Conservation (phyloP, 2,329 filamentous ascomycete species). For the Neofusicoccum parvum region DNA sequence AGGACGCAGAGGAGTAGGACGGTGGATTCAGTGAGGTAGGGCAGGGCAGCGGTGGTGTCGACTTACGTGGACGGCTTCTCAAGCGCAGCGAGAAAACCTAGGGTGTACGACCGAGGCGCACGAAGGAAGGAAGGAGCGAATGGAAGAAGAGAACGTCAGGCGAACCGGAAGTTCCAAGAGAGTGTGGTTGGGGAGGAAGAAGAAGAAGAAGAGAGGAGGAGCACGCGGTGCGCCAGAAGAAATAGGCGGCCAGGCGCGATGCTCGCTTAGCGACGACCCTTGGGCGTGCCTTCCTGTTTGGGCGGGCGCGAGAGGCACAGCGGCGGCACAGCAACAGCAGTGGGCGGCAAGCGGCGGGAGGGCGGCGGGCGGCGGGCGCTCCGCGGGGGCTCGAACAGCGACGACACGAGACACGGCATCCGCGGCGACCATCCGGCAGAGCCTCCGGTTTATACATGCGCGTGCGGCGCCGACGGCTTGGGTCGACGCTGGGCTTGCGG, state of each 20-base stretch:
- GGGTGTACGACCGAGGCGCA: conserved; percentile 5
- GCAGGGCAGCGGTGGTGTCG: not conserved
- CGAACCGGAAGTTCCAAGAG: not conserved
- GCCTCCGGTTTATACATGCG: conserved; percentile 10
- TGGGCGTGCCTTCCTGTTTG: not conserved
- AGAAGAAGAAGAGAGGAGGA: not conserved
- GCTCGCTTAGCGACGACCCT: not conserved
- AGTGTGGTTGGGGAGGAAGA: not conserved
- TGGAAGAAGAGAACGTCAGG: not conserved
- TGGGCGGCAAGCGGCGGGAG: not conserved
- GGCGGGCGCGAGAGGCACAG: not conserved
- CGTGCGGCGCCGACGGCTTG: not conserved
- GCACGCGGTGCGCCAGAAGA: not conserved
- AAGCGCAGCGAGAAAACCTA: conserved; percentile 12
- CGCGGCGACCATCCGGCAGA: not conserved
- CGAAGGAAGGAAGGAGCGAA: not conserved
- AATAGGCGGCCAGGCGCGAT: not conserved
- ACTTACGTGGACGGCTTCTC: conserved; percentile 19
- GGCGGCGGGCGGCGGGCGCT: not conserved
- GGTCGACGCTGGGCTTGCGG: conserved; percentile 10
- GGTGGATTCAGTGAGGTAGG: not conserved
- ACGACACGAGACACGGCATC: not conserved
- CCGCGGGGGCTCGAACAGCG: not conserved
- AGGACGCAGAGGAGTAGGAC: not conserved
- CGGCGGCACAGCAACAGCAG: not conserved